Base-by-base conservation (phyloP, 768 basidiomycete genomes). In the Clitopilus hobsonii region DNA sequence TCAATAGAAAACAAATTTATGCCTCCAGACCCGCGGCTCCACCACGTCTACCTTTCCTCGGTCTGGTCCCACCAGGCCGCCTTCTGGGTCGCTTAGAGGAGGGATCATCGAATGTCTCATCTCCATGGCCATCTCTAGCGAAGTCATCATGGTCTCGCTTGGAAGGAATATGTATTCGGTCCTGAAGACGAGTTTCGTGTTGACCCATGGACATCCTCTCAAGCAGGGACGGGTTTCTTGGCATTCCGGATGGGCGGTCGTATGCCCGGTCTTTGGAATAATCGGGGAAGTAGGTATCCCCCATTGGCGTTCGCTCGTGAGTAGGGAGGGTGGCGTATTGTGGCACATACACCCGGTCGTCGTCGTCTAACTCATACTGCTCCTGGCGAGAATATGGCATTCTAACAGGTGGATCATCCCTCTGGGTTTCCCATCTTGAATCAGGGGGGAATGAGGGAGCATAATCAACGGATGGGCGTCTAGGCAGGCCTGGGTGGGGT, bases 61-160 rank as follows among this genome's bases (percentile, higher is more conserved):
- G 41, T 20, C 22, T n/a, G n/a, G n/a, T 6, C 22, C 41, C 41
- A 16, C 22, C 22, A 20, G 14, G 14, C 18, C 18, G 11, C 22
- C 41, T 45, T 10, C 41, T 18, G 10, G n/a, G 41, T 18, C 41
- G 41, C 22, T 45, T 45, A 11, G 41, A 45, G 22, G 16, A 11
- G 11, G 41, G 18, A 45, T 45, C 41, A 10, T 23, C n/a, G 22
- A 11, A 10, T 18, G 10, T 23, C 16, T 45, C 41, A 10, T 20
- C 22, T 5, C 3, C 5, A 20, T 45, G 18, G 18, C 22, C 41
- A 11, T 45, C n/a, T 45, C 41, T 23, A 3, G 5, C 5, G 3
- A 70, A 65, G n/a, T 74, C 73, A 0, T 73, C 70, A 26, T 68
- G 64, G 55, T 72, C 73, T 55, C 76, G 63, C 60, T 77, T 77